Percentiles rank a stretch among this genome's conserved stretches.
Conservation (phyloP, 495 filamentous ascomycete species). For the Penicillium silybi region DNA sequence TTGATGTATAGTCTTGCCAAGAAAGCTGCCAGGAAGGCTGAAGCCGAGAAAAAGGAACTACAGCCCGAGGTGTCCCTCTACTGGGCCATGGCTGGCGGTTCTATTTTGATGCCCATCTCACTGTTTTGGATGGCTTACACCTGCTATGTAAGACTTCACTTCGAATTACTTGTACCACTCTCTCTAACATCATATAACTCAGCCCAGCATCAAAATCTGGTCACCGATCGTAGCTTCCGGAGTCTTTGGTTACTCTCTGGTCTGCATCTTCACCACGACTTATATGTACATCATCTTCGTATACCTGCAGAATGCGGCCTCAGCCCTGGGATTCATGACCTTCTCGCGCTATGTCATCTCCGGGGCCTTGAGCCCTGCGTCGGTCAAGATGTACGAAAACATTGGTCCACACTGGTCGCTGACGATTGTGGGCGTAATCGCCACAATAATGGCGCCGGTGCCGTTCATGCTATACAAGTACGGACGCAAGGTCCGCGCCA, state of each 20-base stretch:
- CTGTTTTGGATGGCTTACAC: slow-evolving; percentile 60
- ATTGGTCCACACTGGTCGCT: slow-evolving; percentile 47
- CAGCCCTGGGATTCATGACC: slow-evolving; percentile 37
- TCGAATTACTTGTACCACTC: no score
- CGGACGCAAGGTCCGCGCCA: slow-evolving; percentile 4
- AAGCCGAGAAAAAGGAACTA: neutral
- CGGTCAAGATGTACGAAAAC: slow-evolving; percentile 41
- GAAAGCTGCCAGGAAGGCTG: neutral
- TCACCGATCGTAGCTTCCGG: slow-evolving; percentile 39
- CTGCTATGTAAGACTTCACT: slow-evolving; percentile 21
- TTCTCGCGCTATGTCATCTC: slow-evolving; percentile 43
- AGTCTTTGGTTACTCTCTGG: slow-evolving; percentile 46
- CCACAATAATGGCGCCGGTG: slow-evolving; percentile 39
- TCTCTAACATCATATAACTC: no score
- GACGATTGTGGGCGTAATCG: slow-evolving; percentile 43
- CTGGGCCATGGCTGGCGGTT: slow-evolving; percentile 6
- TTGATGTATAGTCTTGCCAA: slow-evolving; percentile 35
- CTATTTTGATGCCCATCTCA: slow-evolving; percentile 30
- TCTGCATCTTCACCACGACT: slow-evolving; percentile 39
- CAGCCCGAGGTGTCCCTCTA: slow-evolving; percentile 4
- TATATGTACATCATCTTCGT: slow-evolving; percentile 49
- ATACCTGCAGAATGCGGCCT: slow-evolving; percentile 35
- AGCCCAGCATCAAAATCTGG: slow-evolving; percentile 43
- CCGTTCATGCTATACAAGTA: slow-evolving; percentile 39
- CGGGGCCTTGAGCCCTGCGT: slow-evolving; percentile 37